Evolutionary conservation across 441 rosid species (phyloP).

Genomic region (Populus hybrid): DNA sequence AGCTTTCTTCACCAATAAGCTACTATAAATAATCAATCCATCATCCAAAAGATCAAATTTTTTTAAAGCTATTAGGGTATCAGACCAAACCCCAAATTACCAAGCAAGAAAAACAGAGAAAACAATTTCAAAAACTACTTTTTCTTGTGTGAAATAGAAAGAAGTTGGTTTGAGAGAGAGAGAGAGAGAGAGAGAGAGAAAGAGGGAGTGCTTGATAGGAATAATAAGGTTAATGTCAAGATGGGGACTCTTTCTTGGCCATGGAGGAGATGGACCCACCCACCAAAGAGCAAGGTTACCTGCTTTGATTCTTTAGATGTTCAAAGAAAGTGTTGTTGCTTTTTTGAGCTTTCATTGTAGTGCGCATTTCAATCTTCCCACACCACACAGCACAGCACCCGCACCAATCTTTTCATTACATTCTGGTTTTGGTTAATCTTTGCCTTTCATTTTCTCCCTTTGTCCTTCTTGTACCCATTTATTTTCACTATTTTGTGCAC

Average conservation of each 20-base stretch:
- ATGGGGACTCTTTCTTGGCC: conserved; percentile 46
- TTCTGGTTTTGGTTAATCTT: background rate
- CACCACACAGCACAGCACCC: background rate
- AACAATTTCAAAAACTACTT: conserved; percentile 13
- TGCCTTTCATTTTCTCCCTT: background rate
- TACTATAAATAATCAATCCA: conserved; percentile 5
- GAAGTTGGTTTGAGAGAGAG: no score
- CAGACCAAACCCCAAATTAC: background rate
- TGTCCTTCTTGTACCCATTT: background rate
- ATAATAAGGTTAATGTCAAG: conserved; percentile 45
- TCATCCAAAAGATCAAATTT: conserved; percentile 8
- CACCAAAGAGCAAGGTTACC: background rate
- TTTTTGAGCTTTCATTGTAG: conserved; percentile 13
- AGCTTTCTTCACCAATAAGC: conserved; percentile 21
- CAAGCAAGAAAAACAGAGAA: background rate
- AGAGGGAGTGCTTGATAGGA: conserved; percentile 29
- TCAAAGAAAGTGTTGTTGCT: background rate
- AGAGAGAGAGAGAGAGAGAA: conserved; percentile 5
- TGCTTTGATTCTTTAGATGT: background rate
- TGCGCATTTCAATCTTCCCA: conserved; percentile 28
- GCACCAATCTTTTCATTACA: conserved; percentile 10
- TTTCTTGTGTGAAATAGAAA: conserved; percentile 8
- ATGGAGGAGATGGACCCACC: conserved; percentile 41
- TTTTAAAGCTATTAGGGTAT: background rate
- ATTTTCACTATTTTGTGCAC: background rate